Evolutionary conservation across 2,329 filamentous ascomycete species (phyloP).

Genomic region (Paecilomyces sp.): DNA sequence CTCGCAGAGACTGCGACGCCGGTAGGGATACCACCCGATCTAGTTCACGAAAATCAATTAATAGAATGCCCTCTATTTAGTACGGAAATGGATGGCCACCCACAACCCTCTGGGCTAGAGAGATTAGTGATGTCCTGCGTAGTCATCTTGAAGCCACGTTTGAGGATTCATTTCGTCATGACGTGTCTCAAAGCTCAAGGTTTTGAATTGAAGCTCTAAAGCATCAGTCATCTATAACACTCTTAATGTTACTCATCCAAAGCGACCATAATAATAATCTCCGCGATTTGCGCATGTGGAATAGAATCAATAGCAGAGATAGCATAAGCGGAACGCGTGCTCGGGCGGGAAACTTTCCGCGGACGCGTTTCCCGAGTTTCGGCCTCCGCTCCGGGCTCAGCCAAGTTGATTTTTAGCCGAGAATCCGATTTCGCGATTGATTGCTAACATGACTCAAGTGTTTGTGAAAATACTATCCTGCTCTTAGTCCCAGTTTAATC

Average conservation of each 20-base stretch:
- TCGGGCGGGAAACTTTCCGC: background rate
- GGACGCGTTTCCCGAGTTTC: background rate
- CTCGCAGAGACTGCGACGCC: conserved; percentile 29
- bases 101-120: conserved; percentile 22
- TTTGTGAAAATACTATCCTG: too few relatives aligned
- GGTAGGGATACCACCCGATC: conserved; percentile 26
- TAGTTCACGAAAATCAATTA: conserved; percentile 2
- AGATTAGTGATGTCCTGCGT: conserved; percentile 23
- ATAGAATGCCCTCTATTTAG: background rate
- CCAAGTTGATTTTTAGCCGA: background rate
- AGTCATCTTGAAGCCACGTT: conserved; percentile 1
- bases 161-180: background rate
- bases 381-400: background rate
- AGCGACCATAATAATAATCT: background rate
- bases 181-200: background rate
- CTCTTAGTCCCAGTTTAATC: too few relatives aligned
- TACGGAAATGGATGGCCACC: conserved; percentile 3
- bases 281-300: background rate
- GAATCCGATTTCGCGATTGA: background rate
- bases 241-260: background rate
- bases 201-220: background rate
- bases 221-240: background rate
- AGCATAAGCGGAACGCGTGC: background rate
- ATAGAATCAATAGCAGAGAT: background rate
- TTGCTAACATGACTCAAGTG: background rate